A percentile compares a stretch with the other conserved stretches of the same genome.
These are phyloP conservation scores for Starmerella floris DNA, from an alignment of 805 yeast species.

Conservation along the genomic window DNA sequence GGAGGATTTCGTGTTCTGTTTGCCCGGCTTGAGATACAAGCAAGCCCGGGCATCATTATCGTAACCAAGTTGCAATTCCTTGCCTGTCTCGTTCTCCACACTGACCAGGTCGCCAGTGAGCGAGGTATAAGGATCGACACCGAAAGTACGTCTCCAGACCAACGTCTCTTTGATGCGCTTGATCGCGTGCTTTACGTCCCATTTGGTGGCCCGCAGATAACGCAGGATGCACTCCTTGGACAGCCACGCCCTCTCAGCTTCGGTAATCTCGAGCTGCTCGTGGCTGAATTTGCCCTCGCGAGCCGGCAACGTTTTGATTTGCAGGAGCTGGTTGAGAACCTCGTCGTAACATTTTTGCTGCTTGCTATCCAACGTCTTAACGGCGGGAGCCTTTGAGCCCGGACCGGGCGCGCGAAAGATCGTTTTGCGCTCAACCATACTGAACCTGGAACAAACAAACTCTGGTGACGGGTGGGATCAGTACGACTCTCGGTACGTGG, in stretches of 20 bases:
- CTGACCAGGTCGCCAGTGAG: constrained; percentile 29
- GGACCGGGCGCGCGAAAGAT: constrained; percentile 32
- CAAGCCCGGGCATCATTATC: constrained; percentile 89
- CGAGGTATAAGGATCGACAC: constrained; percentile 36
- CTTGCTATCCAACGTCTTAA: constrained; percentile 35
- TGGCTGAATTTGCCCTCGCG: constrained; percentile 31
- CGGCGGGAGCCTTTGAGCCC: constrained; percentile 39
- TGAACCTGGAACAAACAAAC: too few species aligned
- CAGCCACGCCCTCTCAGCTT: constrained; percentile 76
- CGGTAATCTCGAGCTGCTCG: constrained; percentile 29
- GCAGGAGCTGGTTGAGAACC: constrained; percentile 51
- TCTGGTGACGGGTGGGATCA: too few species aligned
- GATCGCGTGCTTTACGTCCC: constrained; percentile 62
- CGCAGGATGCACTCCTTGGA: constrained; percentile 83
- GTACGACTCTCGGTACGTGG: too few species aligned
- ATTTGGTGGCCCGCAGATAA: constrained; percentile 85
- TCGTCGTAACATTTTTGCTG: constrained; percentile 47
- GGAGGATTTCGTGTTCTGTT: constrained; percentile 86
- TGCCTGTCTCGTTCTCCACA: constrained; percentile 78
- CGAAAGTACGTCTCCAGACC: constrained; percentile 91
- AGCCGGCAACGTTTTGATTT: constrained; percentile 33
- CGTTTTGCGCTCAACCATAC: constrained; percentile 10
- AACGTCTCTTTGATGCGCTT: constrained; percentile 62
- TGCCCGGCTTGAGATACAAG: constrained; percentile 79
- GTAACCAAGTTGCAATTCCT: constrained; percentile 79